phyloP scores from a whole-genome alignment of 169 alveolate species.

The Babesia gibsoni region DNA sequence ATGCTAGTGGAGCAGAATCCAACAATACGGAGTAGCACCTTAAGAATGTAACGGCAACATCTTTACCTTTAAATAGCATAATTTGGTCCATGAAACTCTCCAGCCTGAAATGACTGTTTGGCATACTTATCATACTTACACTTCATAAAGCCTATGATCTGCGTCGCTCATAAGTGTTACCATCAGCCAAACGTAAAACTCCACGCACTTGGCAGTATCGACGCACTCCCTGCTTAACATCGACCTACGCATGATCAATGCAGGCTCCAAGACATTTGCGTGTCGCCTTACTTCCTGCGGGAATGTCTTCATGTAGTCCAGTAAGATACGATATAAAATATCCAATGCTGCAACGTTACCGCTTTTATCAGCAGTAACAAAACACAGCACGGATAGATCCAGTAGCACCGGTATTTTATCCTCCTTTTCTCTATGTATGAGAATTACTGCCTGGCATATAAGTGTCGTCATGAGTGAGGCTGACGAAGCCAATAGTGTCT shows the following conservation, averaged over 20 bases:
- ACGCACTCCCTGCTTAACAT: neutral
- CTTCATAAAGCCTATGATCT: neutral
- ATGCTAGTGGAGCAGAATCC: conserved; percentile 21
- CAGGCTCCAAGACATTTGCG: neutral
- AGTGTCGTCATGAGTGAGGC: neutral
- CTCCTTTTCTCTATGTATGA: neutral
- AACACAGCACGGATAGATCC: neutral
- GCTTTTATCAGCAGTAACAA: neutral
- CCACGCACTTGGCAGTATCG: neutral
- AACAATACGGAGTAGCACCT: conserved; percentile 4
- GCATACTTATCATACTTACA: neutral
- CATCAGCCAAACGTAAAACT: conserved; percentile 10
- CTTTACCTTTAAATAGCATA: neutral
- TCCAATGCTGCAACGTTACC: neutral
- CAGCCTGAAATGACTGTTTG: neutral
- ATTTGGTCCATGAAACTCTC: conserved; percentile 21
- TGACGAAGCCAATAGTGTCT: neutral
- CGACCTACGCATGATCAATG: neutral
- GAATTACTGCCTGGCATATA: neutral
- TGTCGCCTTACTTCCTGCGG: neutral
- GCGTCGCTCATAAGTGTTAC: neutral
- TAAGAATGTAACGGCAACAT: neutral
- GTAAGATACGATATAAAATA: neutral
- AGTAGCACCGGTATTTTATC: neutral
- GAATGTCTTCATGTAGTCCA: neutral